A percentile compares a stretch with the other conserved stretches of the same genome.
Evolutionary conservation across 352 stramenopile species (phyloP).

Genomic region (Halophytophthora polymorphica): DNA sequence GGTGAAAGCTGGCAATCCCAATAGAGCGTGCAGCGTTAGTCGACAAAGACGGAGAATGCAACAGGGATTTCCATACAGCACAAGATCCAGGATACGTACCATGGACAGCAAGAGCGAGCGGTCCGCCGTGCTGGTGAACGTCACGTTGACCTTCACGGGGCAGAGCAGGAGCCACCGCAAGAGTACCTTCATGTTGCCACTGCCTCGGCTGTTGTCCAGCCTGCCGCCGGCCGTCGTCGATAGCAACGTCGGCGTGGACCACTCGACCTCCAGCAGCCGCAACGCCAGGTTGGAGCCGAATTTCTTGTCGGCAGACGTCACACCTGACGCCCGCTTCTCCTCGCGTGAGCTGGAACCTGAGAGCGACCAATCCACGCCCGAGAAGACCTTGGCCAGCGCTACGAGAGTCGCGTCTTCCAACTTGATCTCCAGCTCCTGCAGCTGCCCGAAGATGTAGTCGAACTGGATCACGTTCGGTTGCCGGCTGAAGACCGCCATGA

Average conservation of each 20-base stretch:
- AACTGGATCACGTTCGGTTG: constrained; percentile 72
- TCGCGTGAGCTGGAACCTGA: constrained; percentile 17
- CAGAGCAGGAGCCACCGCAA: constrained; percentile 78
- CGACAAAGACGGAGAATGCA: neutral
- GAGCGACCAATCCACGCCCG: constrained; percentile 61
- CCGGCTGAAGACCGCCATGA: constrained; percentile 73
- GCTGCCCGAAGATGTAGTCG: constrained; percentile 85
- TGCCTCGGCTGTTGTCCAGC: constrained; percentile 24
- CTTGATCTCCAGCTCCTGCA: constrained; percentile 87
- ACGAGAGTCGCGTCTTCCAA: constrained; percentile 78
- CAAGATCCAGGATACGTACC: constrained; percentile 23
- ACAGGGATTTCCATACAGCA: neutral
- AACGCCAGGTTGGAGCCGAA: constrained; percentile 52
- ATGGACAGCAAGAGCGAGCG: constrained; percentile 78
- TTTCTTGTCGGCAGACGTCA: constrained; percentile 10
- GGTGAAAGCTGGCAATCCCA: constrained; percentile 52
- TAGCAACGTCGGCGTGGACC: constrained; percentile 45
- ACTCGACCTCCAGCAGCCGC: constrained; percentile 53
- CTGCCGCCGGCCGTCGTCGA: constrained; percentile 27
- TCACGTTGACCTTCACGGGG: constrained; percentile 85
- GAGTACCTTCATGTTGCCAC: constrained; percentile 68
- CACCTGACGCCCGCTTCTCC: constrained; percentile 16
- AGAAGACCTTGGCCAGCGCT: constrained; percentile 72
- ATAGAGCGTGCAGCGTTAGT: constrained; percentile 4
- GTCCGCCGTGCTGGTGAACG: constrained; percentile 84